These are phyloP conservation scores for Botrytis paeoniae DNA, from an alignment of 2,329 filamentous ascomycete species.

Conservation along the genomic window DNA sequence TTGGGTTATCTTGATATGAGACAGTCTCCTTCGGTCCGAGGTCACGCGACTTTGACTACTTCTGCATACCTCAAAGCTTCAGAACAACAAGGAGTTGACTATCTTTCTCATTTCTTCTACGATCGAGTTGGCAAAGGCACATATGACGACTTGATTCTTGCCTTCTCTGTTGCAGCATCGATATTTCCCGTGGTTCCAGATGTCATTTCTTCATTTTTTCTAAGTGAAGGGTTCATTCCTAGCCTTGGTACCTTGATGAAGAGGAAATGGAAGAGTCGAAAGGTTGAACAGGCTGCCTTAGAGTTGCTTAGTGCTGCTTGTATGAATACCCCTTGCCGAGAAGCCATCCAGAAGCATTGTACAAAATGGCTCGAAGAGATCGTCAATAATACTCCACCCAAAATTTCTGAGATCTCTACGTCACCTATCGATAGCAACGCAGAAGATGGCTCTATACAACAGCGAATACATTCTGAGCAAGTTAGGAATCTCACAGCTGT, in stretches of 20 bases:
- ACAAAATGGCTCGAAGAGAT: constrained; percentile 83
- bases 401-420: constrained; percentile 39
- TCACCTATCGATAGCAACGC: constrained; percentile 26
- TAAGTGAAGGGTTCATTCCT: constrained; percentile 82
- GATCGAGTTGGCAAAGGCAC: constrained; percentile 68
- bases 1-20: constrained; percentile 84
- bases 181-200: constrained; percentile 83
- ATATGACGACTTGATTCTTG: constrained; percentile 84
- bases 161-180: constrained; percentile 86
- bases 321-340: constrained; percentile 77
- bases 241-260: constrained; percentile 74
- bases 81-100: constrained; percentile 65
- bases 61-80: constrained; percentile 81
- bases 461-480: constrained; percentile 52
- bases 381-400: constrained; percentile 67
- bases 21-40: constrained; percentile 67
- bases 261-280: constrained; percentile 77
- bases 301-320: constrained; percentile 91
- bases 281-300: constrained; percentile 81
- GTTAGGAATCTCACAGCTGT: constrained; percentile 68
- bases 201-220: constrained; percentile 73
- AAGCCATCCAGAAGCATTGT: constrained; percentile 81
- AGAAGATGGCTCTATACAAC: constrained; percentile 37
- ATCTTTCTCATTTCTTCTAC: constrained; percentile 73
- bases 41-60: constrained; percentile 76